Evolutionary conservation across 73 alveolate genomes (phyloP), one percentile per base, ranked within the genome.

Genomic region (Uronychia binucleata): DNA sequence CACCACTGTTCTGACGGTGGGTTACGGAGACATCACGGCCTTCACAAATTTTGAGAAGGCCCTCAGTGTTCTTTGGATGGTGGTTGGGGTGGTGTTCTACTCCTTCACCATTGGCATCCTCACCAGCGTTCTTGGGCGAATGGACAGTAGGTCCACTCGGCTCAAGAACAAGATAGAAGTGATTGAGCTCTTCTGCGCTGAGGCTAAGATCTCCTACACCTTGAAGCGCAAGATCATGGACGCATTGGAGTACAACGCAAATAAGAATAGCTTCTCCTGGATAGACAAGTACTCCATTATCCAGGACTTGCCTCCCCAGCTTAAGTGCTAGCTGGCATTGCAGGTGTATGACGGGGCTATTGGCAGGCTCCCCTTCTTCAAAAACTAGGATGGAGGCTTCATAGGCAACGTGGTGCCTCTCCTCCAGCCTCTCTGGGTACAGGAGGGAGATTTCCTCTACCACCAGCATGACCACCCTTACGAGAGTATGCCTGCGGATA

Each of bases 21-120:
- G 98, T 19, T 95, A 95, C 84, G 98, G 98, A 1, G 98, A 95
- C 78, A 77, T 95, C 13, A 79, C 79, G 28, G 92, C 93, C 27
- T 80, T 77, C 8, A 86, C 94, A 0, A 93, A 86, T 58, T 26
- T 88, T 33, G 93, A 95, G 46, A 90, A 92, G 34, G 25, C 79
- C 1, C 75, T 93, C 25, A 80, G 93, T 13, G 86, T 95, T 13
- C 77, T 82, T 19, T 87, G 95, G 95, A 93, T 85, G 91, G 74
- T 95, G 85, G 57, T 93, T 14, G 98, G 97, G 0, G 97, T 95
- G 5, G 88, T 83, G 28, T 95, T 95, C 77, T 93, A 93, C 76
- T 90, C 97, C 19, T 91, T 92, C 31, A 90, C 96, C 29, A 93
- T 95, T 33, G 97, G 97, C 31, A 81, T 79, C 28, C 34, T 95